Conservation (phyloP, 192 early-diverging fungal species). For the Neocallimastix lanati region DNA sequence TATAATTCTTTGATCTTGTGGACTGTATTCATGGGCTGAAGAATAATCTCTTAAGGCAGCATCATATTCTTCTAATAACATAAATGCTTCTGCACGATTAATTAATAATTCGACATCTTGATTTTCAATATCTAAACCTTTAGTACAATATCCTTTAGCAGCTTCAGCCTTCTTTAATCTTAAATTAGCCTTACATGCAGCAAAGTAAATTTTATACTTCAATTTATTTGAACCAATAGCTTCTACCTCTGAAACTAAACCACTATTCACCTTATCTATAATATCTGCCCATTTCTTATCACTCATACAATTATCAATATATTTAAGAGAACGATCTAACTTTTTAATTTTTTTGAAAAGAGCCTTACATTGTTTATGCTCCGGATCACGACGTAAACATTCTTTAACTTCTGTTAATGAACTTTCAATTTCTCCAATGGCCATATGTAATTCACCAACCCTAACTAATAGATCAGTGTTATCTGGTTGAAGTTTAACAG, state of each 20-base stretch:
- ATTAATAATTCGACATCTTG: slow-evolving; percentile 55
- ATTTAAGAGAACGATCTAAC: slow-evolving; percentile 48
- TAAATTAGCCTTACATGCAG: slow-evolving; percentile 19
- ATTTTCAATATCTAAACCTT: slow-evolving; percentile 47
- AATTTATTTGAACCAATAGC: slow-evolving; percentile 8
- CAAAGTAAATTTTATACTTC: slow-evolving; percentile 7
- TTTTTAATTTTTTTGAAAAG: slow-evolving; percentile 52
- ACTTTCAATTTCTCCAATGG: slow-evolving; percentile 46
- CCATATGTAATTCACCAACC: slow-evolving; percentile 51
- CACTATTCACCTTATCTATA: slow-evolving; percentile 33
- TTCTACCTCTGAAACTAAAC: slow-evolving; percentile 30
- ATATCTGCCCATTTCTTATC: slow-evolving; percentile 37
- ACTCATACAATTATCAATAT: slow-evolving; percentile 28
- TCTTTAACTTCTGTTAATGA: slow-evolving; percentile 57
- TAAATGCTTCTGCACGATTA: slow-evolving; percentile 44
- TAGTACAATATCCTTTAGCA: slow-evolving; percentile 45
- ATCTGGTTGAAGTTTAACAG: slow-evolving; percentile 51
- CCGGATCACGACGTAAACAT: slow-evolving; percentile 77
- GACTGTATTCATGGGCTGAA: slow-evolving; percentile 43
- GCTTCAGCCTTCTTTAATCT: slow-evolving; percentile 25
- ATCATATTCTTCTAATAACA: slow-evolving; percentile 56
- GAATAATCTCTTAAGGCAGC: slow-evolving; percentile 54
- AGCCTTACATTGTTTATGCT: slow-evolving; percentile 73
- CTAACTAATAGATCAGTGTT: slow-evolving; percentile 36
- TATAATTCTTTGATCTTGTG: slow-evolving; percentile 24